Evolutionary conservation across 805 yeast species (phyloP), one percentile per base, ranked within the genome.

Genomic region (Candida verbasci): DNA sequence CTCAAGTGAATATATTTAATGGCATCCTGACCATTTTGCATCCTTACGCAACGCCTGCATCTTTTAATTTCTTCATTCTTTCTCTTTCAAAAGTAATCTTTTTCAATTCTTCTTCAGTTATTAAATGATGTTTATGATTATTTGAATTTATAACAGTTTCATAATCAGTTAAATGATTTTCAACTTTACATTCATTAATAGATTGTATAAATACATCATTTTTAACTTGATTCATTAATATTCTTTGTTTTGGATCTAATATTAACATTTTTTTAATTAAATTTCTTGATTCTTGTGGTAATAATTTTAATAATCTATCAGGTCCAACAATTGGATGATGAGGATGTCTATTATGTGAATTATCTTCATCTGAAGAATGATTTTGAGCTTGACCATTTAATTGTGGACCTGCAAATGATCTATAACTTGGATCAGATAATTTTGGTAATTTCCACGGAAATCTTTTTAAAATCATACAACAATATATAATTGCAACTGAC

Each of bases 381-480:
- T 9, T 14, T 11, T 20, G 22, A 8, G 31, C 17, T 23, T 35
- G 32, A 9, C 31, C 29, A 11, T 28, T 24, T 14, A 39, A 25
- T 26, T 32, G 17, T 29, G 46, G 52, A 52, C 56, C 48, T 17
- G 72, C 61, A 53, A 82, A 91, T 42, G 86, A 70, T 39, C 78
- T 72, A 65, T 73, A 91, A 4, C 93, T 80, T 37, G 78, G 78
- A 56, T 89, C 96, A 6, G 77, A 65, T 17, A 65, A 60, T 46
- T 82, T 80, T n/a, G 97, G 96, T 2, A 89, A 75, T 56, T 87
- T 87, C 98, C 98, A 91, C 1, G 98, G 97, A 61, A 91, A 91
- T 42, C 95, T 64, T 47, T 83, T 76, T 46, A 89, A 64, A 2
- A 82, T 70, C 89, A 88, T 85, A 62, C 97, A 89, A 56, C 95